Percentiles rank a stretch among this genome's conserved stretches.
phyloP scores from a whole-genome alignment of 768 basidiomycete genomes.

The Serpula lacrymans region DNA sequence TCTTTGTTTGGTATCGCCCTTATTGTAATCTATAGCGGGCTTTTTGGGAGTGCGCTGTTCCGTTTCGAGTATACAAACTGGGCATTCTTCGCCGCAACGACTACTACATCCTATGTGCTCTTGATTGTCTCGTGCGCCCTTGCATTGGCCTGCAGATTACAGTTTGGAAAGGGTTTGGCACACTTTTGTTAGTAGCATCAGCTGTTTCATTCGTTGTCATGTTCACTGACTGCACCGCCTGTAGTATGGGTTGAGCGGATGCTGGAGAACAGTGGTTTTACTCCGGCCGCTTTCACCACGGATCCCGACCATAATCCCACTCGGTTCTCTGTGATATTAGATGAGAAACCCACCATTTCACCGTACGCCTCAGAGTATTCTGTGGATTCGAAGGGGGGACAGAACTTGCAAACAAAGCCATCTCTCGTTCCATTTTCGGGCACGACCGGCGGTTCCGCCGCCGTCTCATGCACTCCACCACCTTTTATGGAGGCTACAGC shows the following conservation, averaged over 20 bases:
- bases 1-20: slow-evolving; percentile 35
- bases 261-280: slow-evolving; percentile 15
- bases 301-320: background rate
- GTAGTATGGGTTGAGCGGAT: slow-evolving; percentile 14
- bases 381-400: background rate
- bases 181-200: slow-evolving; percentile 42
- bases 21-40: slow-evolving; percentile 34
- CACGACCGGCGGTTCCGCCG: too few species aligned
- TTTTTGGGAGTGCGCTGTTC: slow-evolving; percentile 39
- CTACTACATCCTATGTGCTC: slow-evolving; percentile 37
- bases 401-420: too few species aligned
- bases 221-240: background rate
- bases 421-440: too few species aligned
- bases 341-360: background rate
- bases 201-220: background rate
- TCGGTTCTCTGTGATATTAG: background rate
- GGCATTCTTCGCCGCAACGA: slow-evolving; percentile 47
- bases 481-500: too few species aligned
- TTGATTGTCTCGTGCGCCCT: slow-evolving; percentile 39
- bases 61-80: slow-evolving; percentile 32
- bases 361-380: background rate
- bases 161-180: slow-evolving; percentile 53
- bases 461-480: too few species aligned
- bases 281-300: slow-evolving; percentile 13
- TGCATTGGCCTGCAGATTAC: slow-evolving; percentile 46